Base-by-base conservation (phyloP, 331 rosid genomes). In the Erythrophleum ivorense region DNA sequence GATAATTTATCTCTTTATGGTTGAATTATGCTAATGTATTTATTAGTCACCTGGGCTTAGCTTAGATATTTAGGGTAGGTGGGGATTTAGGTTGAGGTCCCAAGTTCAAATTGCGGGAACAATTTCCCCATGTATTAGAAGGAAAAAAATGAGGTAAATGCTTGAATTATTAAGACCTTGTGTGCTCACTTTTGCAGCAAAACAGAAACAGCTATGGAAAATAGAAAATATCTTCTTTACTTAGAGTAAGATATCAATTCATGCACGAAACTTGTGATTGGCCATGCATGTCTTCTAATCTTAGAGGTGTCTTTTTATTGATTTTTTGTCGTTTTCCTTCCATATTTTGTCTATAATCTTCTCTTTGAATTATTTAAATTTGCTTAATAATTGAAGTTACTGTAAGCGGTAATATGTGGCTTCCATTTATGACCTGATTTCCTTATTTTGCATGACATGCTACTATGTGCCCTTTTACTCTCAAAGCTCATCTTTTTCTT, bases 401-500 rank as follows among this genome's bases (percentile, higher is more conserved):
- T 71, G 13, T 59, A 3, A n/a, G 9, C 4, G 71, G 50, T 41
- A 18, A 69, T 53, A 62, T 74, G 52, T 18, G 29, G 29, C 64
- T 49, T 71, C 68, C 5, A 6, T 52, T 34, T 58, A 24, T 40
- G 29, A 54, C 57, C 33, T 13, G 58, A 78, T 21, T 54, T 40
- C 64, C 69, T 50, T 57, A 3, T 7, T 33, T 64, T 50, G 3
- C 31, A 34, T 48, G 48, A 60, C 36, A 71, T 76, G 54, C 9
- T 71, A 77, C 78, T 21, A 36, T 80, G 18, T 86, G 82, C 92
- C 89, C 92, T 83, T 89, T 68, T 88, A 89, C 64, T 84, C 94
- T 71, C 89, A 85, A 76, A 85, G 80, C 81, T 60, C 88, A 67
- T 81, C 91, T 73, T 81, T 87, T 72, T 70, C 87, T 41, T 78